These are phyloP conservation scores for Chytridiales sp. DNA, from an alignment of 371 early-diverging fungal genomes.

Conservation along the genomic window DNA sequence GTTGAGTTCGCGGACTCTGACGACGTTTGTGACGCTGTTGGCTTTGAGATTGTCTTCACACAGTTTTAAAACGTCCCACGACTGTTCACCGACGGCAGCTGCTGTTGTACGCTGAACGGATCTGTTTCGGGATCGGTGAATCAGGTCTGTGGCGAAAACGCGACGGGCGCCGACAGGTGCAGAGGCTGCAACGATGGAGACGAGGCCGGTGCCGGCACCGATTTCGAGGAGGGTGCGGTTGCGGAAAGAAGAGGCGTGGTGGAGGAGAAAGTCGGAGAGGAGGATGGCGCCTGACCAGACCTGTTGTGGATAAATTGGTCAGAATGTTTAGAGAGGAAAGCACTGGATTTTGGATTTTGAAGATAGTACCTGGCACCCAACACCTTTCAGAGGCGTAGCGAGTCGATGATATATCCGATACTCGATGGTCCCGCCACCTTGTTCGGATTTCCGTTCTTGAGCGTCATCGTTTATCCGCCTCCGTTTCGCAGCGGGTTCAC, in stretches of 20 bases:
- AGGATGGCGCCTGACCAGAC: constrained; percentile 38
- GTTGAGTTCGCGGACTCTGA: constrained; percentile 10
- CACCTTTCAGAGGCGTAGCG: constrained; percentile 26
- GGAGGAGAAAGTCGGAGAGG: constrained; percentile 28
- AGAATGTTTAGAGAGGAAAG: too few relatives aligned
- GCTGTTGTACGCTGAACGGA: too few relatives aligned
- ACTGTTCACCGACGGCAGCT: not conserved
- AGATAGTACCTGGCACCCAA: constrained; percentile 16
- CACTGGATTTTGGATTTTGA: too few relatives aligned
- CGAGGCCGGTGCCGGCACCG: constrained; percentile 37
- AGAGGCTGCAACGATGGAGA: constrained; percentile 15
- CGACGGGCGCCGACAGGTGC: not conserved
- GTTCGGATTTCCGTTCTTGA: too few relatives aligned
- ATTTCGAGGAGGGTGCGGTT: constrained; percentile 24
- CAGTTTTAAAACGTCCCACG: constrained; percentile 14
- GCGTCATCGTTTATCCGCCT: not conserved
- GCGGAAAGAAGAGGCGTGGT: constrained; percentile 17
- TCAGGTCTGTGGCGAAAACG: constrained; percentile 34
- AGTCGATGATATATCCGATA: constrained; percentile 13
- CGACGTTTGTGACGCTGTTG: constrained; percentile 9
- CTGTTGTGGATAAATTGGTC: constrained; percentile 7
- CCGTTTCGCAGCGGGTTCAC: not conserved
- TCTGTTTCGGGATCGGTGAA: not conserved
- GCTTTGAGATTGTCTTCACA: constrained; percentile 11
- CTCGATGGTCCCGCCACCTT: too few relatives aligned